Conservation (phyloP, 176 grass and related monocot species). For the Dactylis glomerata region DNA sequence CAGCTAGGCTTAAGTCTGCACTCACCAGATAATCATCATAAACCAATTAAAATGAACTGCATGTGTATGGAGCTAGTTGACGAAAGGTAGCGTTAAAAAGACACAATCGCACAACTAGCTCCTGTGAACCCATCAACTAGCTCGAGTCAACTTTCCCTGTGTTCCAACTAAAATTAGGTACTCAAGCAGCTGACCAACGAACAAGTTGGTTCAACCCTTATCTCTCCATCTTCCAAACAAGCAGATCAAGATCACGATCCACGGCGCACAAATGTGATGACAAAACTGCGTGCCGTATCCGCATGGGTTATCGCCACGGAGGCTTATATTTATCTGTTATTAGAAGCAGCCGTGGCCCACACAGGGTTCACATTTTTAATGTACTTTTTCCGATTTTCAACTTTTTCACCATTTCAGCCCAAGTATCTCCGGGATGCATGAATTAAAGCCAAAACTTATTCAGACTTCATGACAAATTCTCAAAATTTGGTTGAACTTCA, state of each 20-base stretch:
- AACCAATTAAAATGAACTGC: not conserved
- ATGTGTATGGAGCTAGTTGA: not conserved
- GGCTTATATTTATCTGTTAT: not conserved
- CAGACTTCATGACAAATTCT: no score
- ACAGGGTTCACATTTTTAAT: not conserved
- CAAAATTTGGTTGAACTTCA: not conserved
- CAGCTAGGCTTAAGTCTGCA: not conserved
- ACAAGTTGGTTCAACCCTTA: not conserved
- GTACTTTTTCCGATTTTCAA: not conserved
- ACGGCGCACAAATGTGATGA: not conserved
- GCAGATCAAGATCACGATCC: not conserved
- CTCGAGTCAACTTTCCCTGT: not conserved
- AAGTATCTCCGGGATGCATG: not conserved
- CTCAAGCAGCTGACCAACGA: not conserved
- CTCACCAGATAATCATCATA: not conserved
- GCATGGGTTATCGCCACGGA: not conserved
- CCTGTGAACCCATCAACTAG: slow-evolving; percentile 9
- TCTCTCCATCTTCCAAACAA: not conserved
- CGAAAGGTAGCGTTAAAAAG: not conserved
- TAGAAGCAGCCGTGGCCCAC: not conserved
- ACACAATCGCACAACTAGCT: not conserved
- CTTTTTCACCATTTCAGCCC: not conserved
- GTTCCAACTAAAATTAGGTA: slow-evolving; percentile 3
- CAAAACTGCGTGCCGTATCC: not conserved
- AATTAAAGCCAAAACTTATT: no score